Percentiles rank a stretch among this genome's conserved stretches.
Evolutionary conservation across 176 grass and related monocot species (phyloP).

Genomic region (bread wheat (Triticum aestivum)): DNA sequence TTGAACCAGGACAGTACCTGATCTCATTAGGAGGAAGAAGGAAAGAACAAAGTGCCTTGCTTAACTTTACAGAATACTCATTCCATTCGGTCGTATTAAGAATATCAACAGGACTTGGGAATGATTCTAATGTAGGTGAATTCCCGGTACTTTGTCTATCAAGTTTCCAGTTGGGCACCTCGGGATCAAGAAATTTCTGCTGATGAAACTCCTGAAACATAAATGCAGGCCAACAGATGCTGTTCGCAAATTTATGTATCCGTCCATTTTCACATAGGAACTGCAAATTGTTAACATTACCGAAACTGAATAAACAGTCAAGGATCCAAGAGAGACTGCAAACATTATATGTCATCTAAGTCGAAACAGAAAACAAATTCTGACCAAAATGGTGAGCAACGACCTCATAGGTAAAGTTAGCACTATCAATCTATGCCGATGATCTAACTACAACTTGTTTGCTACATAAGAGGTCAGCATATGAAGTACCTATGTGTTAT

Average conservation of each 20-base stretch:
- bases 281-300: slow-evolving; percentile 91
- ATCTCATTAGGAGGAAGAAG: slow-evolving; percentile 79
- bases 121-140: slow-evolving; percentile 35
- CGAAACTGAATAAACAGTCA: slow-evolving; percentile 80
- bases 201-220: slow-evolving; percentile 78
- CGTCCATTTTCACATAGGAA: slow-evolving; percentile 97
- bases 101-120: slow-evolving; percentile 46
- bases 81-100: slow-evolving; percentile 78
- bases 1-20: slow-evolving; percentile 47
- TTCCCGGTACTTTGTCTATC: slow-evolving; percentile 22
- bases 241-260: slow-evolving; percentile 97
- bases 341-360: slow-evolving; percentile 5
- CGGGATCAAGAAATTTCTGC: slow-evolving; percentile 38
- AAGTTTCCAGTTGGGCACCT: slow-evolving; percentile 22
- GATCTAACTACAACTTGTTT: neutral
- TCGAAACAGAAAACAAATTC: slow-evolving; percentile 12
- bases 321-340: slow-evolving; percentile 46
- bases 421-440: neutral
- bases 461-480: slow-evolving; percentile 9
- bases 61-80: slow-evolving; percentile 73
- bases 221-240: slow-evolving; percentile 92
- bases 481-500: neutral
- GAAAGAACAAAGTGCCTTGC: slow-evolving; percentile 86
- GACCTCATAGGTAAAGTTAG: neutral
- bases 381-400: slow-evolving; percentile 1